These are phyloP conservation scores for Gnetum montanum DNA, from an alignment of 75 land plant species.

Conservation along the genomic window DNA sequence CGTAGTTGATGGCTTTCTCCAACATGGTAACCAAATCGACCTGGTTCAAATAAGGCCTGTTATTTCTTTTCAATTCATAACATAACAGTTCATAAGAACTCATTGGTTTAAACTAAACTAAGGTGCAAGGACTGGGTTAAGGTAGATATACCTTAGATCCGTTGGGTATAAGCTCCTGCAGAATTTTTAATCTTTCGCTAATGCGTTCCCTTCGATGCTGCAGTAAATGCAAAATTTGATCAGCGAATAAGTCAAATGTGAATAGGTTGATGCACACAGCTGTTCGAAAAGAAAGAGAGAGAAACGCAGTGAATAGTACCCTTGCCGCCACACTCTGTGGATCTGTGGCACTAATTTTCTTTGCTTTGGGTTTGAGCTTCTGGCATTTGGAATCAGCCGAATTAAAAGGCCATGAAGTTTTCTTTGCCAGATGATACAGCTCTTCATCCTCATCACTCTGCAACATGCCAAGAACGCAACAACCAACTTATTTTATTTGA, in stretches of 20 bases:
- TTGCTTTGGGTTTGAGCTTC: not conserved
- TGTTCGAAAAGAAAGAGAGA: not conserved
- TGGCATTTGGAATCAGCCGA: not conserved
- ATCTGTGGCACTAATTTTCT: slow-evolving; percentile 34
- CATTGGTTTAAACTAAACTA: not conserved
- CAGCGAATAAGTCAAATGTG: not conserved
- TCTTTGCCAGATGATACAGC: too few relatives aligned
- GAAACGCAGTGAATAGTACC: slow-evolving; percentile 24
- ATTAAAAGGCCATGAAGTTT: too few relatives aligned
- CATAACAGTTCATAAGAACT: not conserved
- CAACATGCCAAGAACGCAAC: too few relatives aligned
- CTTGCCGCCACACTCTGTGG: slow-evolving; percentile 88
- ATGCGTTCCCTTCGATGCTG: slow-evolving; percentile 87
- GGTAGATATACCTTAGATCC: slow-evolving; percentile 63
- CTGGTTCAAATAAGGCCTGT: slow-evolving; percentile 6
- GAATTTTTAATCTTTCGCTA: slow-evolving; percentile 66
- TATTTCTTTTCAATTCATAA: not conserved
- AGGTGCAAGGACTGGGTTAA: not conserved
- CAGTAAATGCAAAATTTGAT: not conserved
- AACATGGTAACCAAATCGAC: slow-evolving; percentile 89
- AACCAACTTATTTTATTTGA: too few relatives aligned
- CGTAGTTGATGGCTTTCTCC: slow-evolving; percentile 86
- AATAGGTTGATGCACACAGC: too few relatives aligned
- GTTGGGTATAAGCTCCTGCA: slow-evolving; percentile 83
- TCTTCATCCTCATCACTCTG: too few relatives aligned